Percentiles rank a stretch among this genome's conserved stretches.
Conservation (phyloP, 257 asterid species). For the Forsythia suspensa region DNA sequence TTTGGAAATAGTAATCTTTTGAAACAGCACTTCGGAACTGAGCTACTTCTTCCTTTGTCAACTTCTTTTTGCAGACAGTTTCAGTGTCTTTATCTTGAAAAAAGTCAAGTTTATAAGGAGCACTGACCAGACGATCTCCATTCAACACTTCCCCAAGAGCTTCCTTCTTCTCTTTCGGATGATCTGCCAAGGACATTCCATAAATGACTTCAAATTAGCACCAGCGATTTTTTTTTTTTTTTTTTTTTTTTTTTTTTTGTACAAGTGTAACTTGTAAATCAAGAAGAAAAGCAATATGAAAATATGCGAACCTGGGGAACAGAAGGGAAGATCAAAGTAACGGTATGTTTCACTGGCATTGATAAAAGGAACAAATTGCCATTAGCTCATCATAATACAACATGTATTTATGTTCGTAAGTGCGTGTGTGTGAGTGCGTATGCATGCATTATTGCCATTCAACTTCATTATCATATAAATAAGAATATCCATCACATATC, state of each 20-base stretch:
- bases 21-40: conserved; percentile 41
- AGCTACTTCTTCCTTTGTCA: conserved; percentile 34
- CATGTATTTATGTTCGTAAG: neutral
- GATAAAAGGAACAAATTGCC: neutral
- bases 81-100: conserved; percentile 36
- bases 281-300: neutral
- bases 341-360: conserved; percentile 49
- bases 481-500: neutral
- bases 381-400: neutral
- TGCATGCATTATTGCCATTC: neutral
- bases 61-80: conserved; percentile 36
- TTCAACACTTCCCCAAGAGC: conserved; percentile 51
- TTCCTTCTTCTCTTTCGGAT: conserved; percentile 40
- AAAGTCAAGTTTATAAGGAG: conserved; percentile 43
- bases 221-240: neutral
- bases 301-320: conserved; percentile 39
- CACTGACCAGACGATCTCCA: conserved; percentile 47
- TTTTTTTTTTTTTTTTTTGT: too few relatives aligned
- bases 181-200: conserved; percentile 19
- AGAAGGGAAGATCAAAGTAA: conserved; percentile 55
- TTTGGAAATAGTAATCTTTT: conserved; percentile 44
- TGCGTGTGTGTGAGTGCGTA: neutral
- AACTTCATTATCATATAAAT: neutral
- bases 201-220: neutral
- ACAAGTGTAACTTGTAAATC: neutral